Base-by-base conservation (phyloP, 352 stramenopile genomes). In the Blastocystis sp. region DNA sequence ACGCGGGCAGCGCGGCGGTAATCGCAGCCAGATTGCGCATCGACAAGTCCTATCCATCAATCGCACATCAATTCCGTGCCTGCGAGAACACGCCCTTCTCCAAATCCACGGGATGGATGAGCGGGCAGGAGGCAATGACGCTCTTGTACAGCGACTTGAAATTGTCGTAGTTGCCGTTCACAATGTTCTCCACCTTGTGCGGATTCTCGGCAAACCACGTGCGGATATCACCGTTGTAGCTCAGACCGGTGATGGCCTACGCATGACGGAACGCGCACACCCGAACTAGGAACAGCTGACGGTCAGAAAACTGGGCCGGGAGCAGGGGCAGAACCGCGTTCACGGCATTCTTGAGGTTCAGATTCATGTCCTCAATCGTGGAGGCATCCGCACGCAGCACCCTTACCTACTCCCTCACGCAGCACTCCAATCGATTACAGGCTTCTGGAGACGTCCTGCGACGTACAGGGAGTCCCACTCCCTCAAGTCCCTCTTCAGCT, bases 101-200 rank as follows among this genome's bases (percentile, higher is more conserved):
- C 14, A 21, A 38, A 38, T 84, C 52, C 21, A 68, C 28, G 10
- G n/a, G 21, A 34, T 84, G 74, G 60, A 88, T 78, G 24, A 68
- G 60, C 10, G 78, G 78, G 76, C 78, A 88, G 3, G 19, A 14
- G 7, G 34, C 3, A 11, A 88, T 28, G 34, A 88, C 14, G 17
- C 43, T 48, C n/a, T 77, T 65, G 48, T 88, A 88, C 48, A 88
- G 34, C 10, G 63, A 34, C 19, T 57, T 64, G 38, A 88, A 88
- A 17, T 66, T 43, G 3, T 76, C 64, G 52, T 78, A 88, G 19
- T 76, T 79, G 14, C 78, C 78, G 4, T 74, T 45, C 3, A 88
- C 78, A 19, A 88, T 88, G 60, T 88, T 88, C 78, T 88, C 57
- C 52, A 88, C 68, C 68, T 88, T 88, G n/a, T 88, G 62, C 11